Percentiles rank a stretch among this genome's conserved stretches.
These are phyloP conservation scores for Friedmanniomyces simplex DNA, from an alignment of 495 filamentous ascomycete genomes.

Conservation along the genomic window DNA sequence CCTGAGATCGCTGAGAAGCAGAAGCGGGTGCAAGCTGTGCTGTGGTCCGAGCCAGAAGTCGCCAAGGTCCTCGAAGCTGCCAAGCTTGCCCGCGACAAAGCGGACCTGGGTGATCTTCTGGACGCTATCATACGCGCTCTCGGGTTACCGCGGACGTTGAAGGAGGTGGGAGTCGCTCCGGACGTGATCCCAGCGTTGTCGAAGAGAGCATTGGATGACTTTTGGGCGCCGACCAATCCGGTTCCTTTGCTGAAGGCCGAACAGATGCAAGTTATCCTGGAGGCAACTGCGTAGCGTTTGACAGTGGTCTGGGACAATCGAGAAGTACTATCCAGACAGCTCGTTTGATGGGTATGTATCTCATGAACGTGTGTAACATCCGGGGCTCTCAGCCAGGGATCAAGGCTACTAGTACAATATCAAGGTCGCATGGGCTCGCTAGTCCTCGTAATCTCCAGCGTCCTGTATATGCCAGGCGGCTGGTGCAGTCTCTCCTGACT, in stretches of 20 bases:
- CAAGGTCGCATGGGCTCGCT: not conserved
- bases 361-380: too few species aligned
- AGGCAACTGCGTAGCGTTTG: constrained; percentile 1
- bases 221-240: constrained; percentile 7
- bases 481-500: constrained; percentile 4
- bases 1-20: constrained; percentile 7
- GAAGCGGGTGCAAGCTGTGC: constrained; percentile 1
- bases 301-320: too few species aligned
- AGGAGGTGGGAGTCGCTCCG: constrained; percentile 1
- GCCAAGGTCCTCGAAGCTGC: not conserved
- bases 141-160: constrained; percentile 5
- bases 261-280: constrained; percentile 11
- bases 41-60: constrained; percentile 9
- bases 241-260: constrained; percentile 7
- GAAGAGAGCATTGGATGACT: constrained; percentile 2
- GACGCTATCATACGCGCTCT: constrained; percentile 1
- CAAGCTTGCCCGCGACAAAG: not conserved
- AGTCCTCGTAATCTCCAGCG: constrained; percentile 3
- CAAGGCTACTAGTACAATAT: too few species aligned
- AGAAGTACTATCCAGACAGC: too few species aligned
- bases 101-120: constrained; percentile 13
- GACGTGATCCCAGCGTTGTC: constrained; percentile 5
- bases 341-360: too few species aligned
- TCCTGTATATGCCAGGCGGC: constrained; percentile 3
- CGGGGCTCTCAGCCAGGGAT: too few species aligned